Conservation (phyloP, 2,329 filamentous ascomycete genomes). For the Coniochaeta hoffmannii region DNA sequence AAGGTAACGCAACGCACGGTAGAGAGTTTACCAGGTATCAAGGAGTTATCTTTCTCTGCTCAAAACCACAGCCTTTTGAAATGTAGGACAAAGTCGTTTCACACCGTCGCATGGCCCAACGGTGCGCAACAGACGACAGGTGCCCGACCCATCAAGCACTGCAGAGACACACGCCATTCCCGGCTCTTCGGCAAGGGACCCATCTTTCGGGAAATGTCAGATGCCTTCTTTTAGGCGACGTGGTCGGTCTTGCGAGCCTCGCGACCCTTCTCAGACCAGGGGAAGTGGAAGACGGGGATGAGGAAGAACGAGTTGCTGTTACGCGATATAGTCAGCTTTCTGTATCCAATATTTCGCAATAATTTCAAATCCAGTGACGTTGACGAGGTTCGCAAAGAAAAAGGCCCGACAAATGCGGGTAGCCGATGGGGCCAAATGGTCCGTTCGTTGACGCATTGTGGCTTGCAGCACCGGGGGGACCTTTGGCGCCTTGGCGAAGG, state of each 20-base stretch:
- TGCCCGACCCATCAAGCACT: background rate
- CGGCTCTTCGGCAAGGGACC: background rate
- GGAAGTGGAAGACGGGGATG: constrained; percentile 88
- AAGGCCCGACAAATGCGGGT: background rate
- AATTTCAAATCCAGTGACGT: background rate
- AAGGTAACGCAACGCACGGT: background rate
- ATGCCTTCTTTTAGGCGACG: constrained; percentile 33
- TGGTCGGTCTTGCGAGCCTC: constrained; percentile 38
- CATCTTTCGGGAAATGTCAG: background rate
- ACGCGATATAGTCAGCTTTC: constrained; percentile 23
- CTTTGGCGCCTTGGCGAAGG: constrained; percentile 10
- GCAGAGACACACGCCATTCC: background rate
- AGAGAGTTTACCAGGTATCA: constrained; percentile 1
- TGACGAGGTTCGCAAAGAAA: background rate
- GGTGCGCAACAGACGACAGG: background rate
- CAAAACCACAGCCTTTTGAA: background rate
- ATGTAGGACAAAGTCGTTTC: background rate
- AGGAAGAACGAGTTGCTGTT: constrained; percentile 79
- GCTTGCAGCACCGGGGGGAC: constrained; percentile 8
- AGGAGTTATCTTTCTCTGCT: background rate
- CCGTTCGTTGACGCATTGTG: constrained; percentile 11
- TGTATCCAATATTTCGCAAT: background rate
- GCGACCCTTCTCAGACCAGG: constrained; percentile 77
- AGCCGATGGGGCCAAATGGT: constrained; percentile 2
- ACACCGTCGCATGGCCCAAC: background rate